A percentile compares a stretch with the other conserved stretches of the same genome.
Conservation (phyloP, 2,329 filamentous ascomycete genomes). For the Diaporthe amygdali region DNA sequence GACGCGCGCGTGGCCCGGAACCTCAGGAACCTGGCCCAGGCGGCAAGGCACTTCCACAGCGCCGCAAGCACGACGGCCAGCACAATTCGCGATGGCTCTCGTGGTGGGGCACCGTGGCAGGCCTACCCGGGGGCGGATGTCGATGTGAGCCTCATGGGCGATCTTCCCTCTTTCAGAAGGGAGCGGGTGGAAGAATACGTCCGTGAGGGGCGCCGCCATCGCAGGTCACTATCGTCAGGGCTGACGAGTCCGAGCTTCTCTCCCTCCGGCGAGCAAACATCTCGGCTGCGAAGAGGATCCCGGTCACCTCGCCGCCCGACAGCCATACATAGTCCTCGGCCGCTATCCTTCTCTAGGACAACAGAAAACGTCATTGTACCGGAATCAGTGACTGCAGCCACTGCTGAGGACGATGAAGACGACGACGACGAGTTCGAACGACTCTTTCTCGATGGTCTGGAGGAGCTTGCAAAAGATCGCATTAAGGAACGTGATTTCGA, state of each 20-base stretch:
- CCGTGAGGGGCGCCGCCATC: background rate
- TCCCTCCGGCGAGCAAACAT: background rate
- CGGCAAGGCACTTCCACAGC: conserved; percentile 32
- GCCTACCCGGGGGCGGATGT: background rate
- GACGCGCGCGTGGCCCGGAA: conserved; percentile 27
- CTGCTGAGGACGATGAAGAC: conserved; percentile 22
- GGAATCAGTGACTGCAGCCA: background rate
- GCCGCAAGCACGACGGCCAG: conserved; percentile 30
- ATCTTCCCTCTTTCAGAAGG: conserved; percentile 26
- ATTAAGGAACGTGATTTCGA: conserved; percentile 29
- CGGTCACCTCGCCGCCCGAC: background rate
- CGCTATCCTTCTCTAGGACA: background rate
- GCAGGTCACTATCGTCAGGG: background rate
- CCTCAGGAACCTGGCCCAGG: conserved; percentile 30
- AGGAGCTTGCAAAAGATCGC: conserved; percentile 31
- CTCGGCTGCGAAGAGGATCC: background rate
- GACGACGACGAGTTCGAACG: conserved; percentile 28
- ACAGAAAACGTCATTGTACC: background rate
- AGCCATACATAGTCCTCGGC: background rate
- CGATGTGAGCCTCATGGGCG: conserved; percentile 20
- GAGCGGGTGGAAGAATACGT: conserved; percentile 28
- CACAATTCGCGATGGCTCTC: conserved; percentile 23
- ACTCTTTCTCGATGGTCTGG: conserved; percentile 28
- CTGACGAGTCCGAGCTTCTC: background rate
- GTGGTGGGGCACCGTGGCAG: background rate